Conservation (phyloP, 768 basidiomycete species). For the Crepidotus variabilis region DNA sequence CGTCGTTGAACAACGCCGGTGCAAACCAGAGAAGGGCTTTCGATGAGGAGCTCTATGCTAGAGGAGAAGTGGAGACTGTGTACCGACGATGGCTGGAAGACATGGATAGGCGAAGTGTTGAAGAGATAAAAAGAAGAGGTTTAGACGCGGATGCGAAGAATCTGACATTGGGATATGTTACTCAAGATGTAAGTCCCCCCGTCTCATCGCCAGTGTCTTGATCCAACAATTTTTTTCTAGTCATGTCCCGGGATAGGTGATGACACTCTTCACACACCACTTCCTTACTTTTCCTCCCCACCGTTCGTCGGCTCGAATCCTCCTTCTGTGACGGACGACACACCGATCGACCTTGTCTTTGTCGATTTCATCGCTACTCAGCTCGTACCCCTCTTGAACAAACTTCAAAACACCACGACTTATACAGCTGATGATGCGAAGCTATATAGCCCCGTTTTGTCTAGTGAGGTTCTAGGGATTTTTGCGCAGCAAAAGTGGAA, state of each 20-base stretch:
- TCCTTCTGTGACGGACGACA: constrained; percentile 44
- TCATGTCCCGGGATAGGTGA: constrained; percentile 74
- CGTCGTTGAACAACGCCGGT: constrained; percentile 46
- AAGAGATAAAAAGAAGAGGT: constrained; percentile 35
- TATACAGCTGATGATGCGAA: constrained; percentile 51
- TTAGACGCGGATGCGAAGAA: constrained; percentile 28
- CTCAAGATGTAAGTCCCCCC: constrained; percentile 48
- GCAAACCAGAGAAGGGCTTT: constrained; percentile 32
- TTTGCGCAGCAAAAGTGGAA: constrained; percentile 52
- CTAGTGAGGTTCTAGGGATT: constrained; percentile 49
- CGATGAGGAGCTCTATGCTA: constrained; percentile 38
- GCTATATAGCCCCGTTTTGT: constrained; percentile 49
- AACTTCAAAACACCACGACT: constrained; percentile 41
- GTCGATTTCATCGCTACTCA: constrained; percentile 60
- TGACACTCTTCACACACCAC: constrained; percentile 60
- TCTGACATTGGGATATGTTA: constrained; percentile 74
- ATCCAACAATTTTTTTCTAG: constrained; percentile 24
- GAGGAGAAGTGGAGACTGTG: constrained; percentile 46
- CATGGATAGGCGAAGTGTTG: constrained; percentile 36
- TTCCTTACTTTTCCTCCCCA: constrained; percentile 52
- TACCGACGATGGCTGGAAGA: constrained; percentile 57
- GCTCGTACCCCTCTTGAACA: constrained; percentile 53
- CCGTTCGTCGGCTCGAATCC: constrained; percentile 56
- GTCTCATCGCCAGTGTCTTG: neutral
- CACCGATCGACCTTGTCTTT: constrained; percentile 72